Percentiles rank a stretch among this genome's conserved stretches.
phyloP scores from a whole-genome alignment of 805 yeast genomes.

The Yueomyces sinensis region DNA sequence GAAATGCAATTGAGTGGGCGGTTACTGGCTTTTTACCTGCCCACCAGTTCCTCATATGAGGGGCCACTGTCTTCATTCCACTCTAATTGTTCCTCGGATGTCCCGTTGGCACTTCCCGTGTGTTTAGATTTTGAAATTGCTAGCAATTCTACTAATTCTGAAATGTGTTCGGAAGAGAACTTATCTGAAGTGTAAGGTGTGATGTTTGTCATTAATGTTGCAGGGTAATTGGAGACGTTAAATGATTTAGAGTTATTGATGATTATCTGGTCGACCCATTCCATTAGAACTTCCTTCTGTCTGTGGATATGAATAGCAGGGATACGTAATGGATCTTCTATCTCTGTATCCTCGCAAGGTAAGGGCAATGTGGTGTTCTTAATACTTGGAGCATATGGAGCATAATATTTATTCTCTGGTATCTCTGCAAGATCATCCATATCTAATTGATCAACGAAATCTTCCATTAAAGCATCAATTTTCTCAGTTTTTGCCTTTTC shows the following conservation, averaged over 20 bases:
- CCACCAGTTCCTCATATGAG: no score
- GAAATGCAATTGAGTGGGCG: no score
- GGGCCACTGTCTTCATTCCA: no score
- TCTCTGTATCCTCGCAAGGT: conserved; percentile 8
- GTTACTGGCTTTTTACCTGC: no score
- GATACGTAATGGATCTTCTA: conserved; percentile 13
- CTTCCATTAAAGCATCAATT: conserved; percentile 30
- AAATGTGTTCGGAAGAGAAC: conserved; percentile 3
- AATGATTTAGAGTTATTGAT: conserved; percentile 9
- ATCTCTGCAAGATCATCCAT: conserved; percentile 18
- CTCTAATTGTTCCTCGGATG: no score
- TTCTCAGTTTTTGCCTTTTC: conserved; percentile 25
- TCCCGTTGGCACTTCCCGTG: no score
- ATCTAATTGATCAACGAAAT: conserved; percentile 32
- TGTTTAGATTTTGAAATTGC: background rate
- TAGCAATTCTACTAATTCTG: conserved; percentile 6
- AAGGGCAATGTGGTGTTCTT: conserved; percentile 13
- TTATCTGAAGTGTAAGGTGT: conserved; percentile 7
- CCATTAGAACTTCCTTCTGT: conserved; percentile 15
- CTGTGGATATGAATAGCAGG: conserved; percentile 23
- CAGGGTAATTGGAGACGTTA: conserved; percentile 19
- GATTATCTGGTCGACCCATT: conserved; percentile 14
- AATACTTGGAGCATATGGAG: conserved; percentile 3
- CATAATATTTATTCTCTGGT: conserved; percentile 13
- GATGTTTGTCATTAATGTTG: conserved; percentile 9